Evolutionary conservation across 306 rosid species (phyloP), one percentile per base, ranked within the genome.

Genomic region (Trifolium repens): DNA sequence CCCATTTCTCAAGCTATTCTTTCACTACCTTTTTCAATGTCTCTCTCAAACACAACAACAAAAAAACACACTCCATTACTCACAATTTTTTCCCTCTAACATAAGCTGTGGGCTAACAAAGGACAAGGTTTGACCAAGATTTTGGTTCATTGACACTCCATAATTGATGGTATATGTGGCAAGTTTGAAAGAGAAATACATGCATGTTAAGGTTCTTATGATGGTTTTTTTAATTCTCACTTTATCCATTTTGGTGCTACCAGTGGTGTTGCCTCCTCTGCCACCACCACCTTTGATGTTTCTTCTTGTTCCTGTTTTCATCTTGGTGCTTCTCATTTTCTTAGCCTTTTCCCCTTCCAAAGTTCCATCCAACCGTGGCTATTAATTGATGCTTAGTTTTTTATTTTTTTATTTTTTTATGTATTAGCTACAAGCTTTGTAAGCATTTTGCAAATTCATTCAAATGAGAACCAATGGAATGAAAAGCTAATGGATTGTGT

Each of bases 241-340:
- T 39, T 39, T 39, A 39, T 39, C 75, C 4, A 80, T 88, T 54
- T 70, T 88, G 75, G 62, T 86, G 15, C 84, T 86, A 16, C 93
- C 93, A 4, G 78, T 86, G 70, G 68, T 86, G 9, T 17, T 88
- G 76, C 93, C 93, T 10, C 93, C 93, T 22, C 69, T 88, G 34
- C 90, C 93, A 3, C 93, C 93, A 3, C 93, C 93, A 5, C 93
- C 90, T 8, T 19, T 64, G 42, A 7, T 67, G 64, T 79, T 88
- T n/a, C 68, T 88, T 62, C 73, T 86, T 15, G 39, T 88, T 66
- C 93, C 93, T 2, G 82, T 88, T 43, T 39, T 86, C 70, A 75
- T 88, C 57, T 19, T 88, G 57, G 5, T 59, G 8, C 79, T 88
- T 13, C 88, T 88, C 57, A 5, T 85, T 19, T 47, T 88, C 72